Base-by-base conservation (phyloP, 768 basidiomycete species). In the Lentinula sp. region DNA sequence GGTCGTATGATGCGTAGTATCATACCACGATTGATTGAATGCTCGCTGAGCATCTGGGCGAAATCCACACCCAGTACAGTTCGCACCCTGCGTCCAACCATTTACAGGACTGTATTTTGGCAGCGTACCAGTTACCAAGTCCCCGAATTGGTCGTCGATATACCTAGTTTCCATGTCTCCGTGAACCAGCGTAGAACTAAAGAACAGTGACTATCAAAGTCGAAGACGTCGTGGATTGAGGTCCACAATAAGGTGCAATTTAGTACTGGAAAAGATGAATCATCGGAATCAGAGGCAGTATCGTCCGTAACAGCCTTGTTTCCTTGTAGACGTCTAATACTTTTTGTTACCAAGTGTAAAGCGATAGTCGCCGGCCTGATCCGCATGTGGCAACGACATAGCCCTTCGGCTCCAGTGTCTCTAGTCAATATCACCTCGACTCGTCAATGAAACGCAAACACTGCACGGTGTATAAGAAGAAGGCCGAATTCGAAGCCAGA, bases 1-100 rank as follows among this genome's bases (percentile, higher is more conserved):
- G 7, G 45, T 52, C n/a, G 48, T 52, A 23, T 60, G 59, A 52
- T 60, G 59, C 5, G 50, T 53, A 13, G 50, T 60, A 52, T 60
- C 59, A 43, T 60, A 37, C 59, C 59, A 60, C 10, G 49, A 52
- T 41, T 39, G 28, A 16, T 48, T 36, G 15, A 49, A 39, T 5
- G 58, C 58, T 28, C 16, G 32, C 16, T 18, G 5, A 49, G 48
- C 4, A 37, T 59, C 35, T n/a, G 49, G 58, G 18, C 32, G 58
- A 39, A 59, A 59, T 37, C 46, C 59, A 36, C 59, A 60, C 16
- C 59, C 50, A 16, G 49, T 37, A 16, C 59, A 60, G 13, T 16
- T 7, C 9, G 48, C 36, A 23, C 59, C 49, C 46, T 60, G 59
- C 12, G 51, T 43, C 59, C 59, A 60, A 18, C 13, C 20, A 32